Percentiles rank a stretch among this genome's conserved stretches.
phyloP scores from a whole-genome alignment of 2,329 filamentous ascomycete genomes.

The Fusarium compactum region DNA sequence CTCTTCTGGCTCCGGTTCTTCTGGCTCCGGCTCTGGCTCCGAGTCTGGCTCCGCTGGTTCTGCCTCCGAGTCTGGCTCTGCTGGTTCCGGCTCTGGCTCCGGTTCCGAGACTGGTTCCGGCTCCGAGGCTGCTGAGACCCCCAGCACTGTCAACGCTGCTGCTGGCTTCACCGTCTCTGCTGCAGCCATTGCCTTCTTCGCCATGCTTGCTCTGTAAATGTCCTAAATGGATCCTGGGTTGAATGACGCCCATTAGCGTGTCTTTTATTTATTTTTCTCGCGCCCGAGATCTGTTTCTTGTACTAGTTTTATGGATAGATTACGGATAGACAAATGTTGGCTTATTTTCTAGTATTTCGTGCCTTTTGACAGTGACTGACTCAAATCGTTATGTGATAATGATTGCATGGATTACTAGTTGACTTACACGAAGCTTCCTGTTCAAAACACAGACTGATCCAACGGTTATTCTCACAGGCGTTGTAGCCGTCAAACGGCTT shows the following conservation, averaged over 20 bases:
- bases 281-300: slow-evolving; percentile 47
- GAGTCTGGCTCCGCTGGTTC: slow-evolving; percentile 22
- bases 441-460: background rate
- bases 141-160: slow-evolving; percentile 34
- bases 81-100: slow-evolving; percentile 27
- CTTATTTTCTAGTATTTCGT: slow-evolving; percentile 18
- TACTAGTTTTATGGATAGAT: slow-evolving; percentile 45
- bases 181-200: slow-evolving; percentile 37
- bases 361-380: background rate
- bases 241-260: slow-evolving; percentile 43
- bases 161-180: slow-evolving; percentile 35
- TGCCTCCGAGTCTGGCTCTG: slow-evolving; percentile 28
- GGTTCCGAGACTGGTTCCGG: slow-evolving; percentile 30
- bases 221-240: slow-evolving; percentile 42
- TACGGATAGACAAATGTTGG: slow-evolving; percentile 47
- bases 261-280: slow-evolving; percentile 44
- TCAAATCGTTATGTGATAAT: background rate
- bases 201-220: slow-evolving; percentile 44
- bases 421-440: background rate
- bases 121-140: slow-evolving; percentile 36
- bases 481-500: background rate
- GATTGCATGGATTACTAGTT: accelerated
- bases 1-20: slow-evolving; percentile 16
- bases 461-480: background rate
- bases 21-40: slow-evolving; percentile 18